These are phyloP conservation scores for Chlamydomonas eustigma DNA, from an alignment of 139 green algal genomes.

Conservation along the genomic window DNA sequence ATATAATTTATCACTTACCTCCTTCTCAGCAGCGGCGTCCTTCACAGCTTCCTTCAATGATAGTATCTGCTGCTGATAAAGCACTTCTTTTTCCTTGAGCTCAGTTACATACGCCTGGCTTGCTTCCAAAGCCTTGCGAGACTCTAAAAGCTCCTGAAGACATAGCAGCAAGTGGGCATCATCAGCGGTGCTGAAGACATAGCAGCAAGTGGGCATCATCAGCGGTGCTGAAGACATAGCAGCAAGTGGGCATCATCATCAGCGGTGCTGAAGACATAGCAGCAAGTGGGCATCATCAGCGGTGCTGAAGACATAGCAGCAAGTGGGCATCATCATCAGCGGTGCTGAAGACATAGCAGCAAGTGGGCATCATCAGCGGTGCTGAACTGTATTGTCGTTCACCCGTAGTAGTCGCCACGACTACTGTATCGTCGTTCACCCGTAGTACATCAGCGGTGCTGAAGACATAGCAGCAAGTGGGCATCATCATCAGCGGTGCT, in stretches of 20 bases:
- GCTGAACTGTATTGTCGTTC: no score
- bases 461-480: no score
- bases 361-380: no score
- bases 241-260: background rate
- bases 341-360: no score
- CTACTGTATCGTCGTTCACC: no score
- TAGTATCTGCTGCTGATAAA: constrained; percentile 27
- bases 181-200: background rate
- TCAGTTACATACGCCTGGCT: constrained; percentile 9
- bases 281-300: background rate
- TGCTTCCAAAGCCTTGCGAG: background rate
- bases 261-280: background rate
- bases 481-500: no score
- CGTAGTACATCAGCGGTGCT: no score
- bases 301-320: no score
- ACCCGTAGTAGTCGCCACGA: no score
- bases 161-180: background rate
- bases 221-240: background rate
- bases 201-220: background rate
- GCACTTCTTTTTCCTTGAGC: constrained; percentile 13
- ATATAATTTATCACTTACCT: no score
- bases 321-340: no score
- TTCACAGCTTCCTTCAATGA: constrained; percentile 25
- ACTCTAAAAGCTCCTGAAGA: background rate
- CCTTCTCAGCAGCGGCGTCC: constrained; percentile 14